Evolutionary conservation across 306 rosid species (phyloP).

Genomic region (Fragaria ananassa): DNA sequence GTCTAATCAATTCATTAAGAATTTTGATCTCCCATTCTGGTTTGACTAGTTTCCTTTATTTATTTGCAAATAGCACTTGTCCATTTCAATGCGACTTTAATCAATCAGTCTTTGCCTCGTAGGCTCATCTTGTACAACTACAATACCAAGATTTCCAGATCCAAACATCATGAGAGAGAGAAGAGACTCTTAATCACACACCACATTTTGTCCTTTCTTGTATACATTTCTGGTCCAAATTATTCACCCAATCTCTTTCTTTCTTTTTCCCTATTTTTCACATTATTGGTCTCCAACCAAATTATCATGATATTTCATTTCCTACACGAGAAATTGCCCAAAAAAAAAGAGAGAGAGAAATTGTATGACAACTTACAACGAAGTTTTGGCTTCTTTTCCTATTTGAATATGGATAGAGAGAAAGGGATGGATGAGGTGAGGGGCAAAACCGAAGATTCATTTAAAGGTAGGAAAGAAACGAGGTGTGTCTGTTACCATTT

Average conservation of each 20-base stretch:
- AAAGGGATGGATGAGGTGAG: conserved; percentile 6
- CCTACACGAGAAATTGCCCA: conserved; percentile 9
- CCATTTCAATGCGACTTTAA: background rate
- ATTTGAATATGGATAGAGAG: background rate
- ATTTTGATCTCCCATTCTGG: background rate
- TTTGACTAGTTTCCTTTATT: background rate
- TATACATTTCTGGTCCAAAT: conserved; percentile 24
- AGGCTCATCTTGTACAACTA: background rate
- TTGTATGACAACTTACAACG: background rate
- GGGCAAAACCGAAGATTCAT: no score
- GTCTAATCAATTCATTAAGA: background rate
- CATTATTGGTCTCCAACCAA: background rate
- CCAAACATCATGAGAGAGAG: background rate
- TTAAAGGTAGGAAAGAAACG: no score
- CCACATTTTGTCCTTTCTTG: conserved; percentile 9
- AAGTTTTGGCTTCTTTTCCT: conserved; percentile 5
- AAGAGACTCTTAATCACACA: background rate
- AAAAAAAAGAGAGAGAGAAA: background rate
- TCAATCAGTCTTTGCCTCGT: background rate
- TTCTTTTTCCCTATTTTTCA: background rate
- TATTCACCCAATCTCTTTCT: conserved; percentile 7
- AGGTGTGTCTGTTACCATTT: no score
- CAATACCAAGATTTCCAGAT: background rate
- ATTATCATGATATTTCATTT: background rate
- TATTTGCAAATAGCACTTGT: background rate